These are phyloP conservation scores for Cordyceps tenuipes DNA, from an alignment of 2,329 filamentous ascomycete species.

Conservation along the genomic window DNA sequence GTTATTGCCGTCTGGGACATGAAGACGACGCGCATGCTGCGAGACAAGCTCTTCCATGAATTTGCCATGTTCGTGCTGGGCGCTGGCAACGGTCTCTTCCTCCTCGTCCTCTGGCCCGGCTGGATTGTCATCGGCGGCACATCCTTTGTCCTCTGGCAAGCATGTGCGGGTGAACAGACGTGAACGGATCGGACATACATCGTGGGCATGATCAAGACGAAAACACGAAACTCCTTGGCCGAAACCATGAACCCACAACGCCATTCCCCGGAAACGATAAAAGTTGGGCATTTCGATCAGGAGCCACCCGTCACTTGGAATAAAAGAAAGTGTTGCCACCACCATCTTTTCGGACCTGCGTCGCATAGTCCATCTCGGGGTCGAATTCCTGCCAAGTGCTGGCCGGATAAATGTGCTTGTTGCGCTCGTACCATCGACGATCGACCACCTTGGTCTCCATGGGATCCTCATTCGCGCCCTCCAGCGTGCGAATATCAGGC, in stretches of 20 bases:
- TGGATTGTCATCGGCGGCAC: slow-evolving; percentile 39
- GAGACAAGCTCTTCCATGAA: slow-evolving; percentile 43
- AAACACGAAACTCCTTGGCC: not conserved
- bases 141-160: slow-evolving; percentile 26
- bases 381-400: slow-evolving; percentile 96
- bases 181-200: not conserved
- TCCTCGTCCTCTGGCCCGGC: slow-evolving; percentile 50
- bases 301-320: slow-evolving; percentile 29
- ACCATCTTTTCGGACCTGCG: slow-evolving; percentile 69
- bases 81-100: slow-evolving; percentile 37
- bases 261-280: not conserved
- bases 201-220: not conserved
- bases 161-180: slow-evolving; percentile 23
- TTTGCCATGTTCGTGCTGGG: slow-evolving; percentile 44
- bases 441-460: slow-evolving; percentile 88
- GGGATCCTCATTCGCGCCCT: slow-evolving; percentile 67
- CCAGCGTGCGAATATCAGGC: slow-evolving; percentile 48
- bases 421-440: slow-evolving; percentile 90
- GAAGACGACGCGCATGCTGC: slow-evolving; percentile 26
- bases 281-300: not conserved
- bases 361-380: slow-evolving; percentile 75
- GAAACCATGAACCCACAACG: not conserved
- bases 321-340: slow-evolving; percentile 95
- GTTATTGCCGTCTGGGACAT: slow-evolving; percentile 30
- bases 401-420: slow-evolving; percentile 97